phyloP scores from a whole-genome alignment of 306 rosid species.

The Ziziphus jujuba region DNA sequence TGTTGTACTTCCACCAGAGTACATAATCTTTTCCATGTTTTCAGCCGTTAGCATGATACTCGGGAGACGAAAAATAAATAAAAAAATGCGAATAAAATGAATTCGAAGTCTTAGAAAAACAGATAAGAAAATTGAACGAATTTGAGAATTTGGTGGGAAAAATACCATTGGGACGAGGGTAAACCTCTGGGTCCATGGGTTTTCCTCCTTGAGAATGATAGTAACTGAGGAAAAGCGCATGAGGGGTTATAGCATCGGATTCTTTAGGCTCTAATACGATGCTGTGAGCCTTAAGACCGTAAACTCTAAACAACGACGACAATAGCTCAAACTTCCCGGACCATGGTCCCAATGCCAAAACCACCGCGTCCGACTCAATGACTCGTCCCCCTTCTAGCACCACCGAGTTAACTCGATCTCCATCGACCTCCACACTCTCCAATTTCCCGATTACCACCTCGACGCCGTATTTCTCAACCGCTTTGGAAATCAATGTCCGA shows the following conservation, averaged over 20 bases:
- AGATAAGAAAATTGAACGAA: slow-evolving; percentile 1
- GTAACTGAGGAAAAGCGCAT: slow-evolving; percentile 69
- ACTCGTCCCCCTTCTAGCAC: slow-evolving; percentile 62
- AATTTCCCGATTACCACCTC: slow-evolving; percentile 68
- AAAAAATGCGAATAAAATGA: not conserved
- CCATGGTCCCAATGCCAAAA: slow-evolving; percentile 89
- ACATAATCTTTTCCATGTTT: not conserved
- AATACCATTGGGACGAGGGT: slow-evolving; percentile 90
- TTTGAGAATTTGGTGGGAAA: not conserved
- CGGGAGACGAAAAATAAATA: no score
- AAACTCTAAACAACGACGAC: slow-evolving; percentile 58
- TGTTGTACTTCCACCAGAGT: not conserved
- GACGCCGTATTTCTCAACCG: slow-evolving; percentile 59
- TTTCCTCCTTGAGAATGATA: slow-evolving; percentile 36
- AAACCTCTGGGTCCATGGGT: slow-evolving; percentile 77
- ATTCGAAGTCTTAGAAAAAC: not conserved
- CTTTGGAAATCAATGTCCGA: slow-evolving; percentile 52
- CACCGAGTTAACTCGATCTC: slow-evolving; percentile 48
- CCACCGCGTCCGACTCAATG: slow-evolving; percentile 63
- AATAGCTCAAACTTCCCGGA: slow-evolving; percentile 56
- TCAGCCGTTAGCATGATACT: not conserved
- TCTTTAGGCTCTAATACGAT: slow-evolving; percentile 77
- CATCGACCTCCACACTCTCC: slow-evolving; percentile 47
- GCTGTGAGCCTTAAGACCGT: slow-evolving; percentile 73
- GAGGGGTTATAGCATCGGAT: slow-evolving; percentile 54